A percentile compares a stretch with the other conserved stretches of the same genome.
phyloP scores from a whole-genome alignment of 225 moss, liverwort and hornwort genomes.

The Thuidium tamariscinum region DNA sequence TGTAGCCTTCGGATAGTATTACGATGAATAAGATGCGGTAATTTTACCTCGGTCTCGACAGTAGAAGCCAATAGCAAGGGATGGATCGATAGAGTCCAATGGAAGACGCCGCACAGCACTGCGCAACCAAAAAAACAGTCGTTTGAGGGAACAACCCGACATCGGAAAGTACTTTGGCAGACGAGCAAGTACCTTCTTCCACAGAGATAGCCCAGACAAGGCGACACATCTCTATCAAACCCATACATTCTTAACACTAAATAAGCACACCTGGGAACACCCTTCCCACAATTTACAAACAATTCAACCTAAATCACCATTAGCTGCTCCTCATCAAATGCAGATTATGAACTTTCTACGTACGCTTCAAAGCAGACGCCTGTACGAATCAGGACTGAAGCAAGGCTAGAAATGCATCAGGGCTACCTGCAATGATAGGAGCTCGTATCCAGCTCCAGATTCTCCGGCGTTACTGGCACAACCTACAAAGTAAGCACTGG shows the following conservation, averaged over 20 bases:
- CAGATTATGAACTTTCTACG: background rate
- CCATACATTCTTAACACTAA: background rate
- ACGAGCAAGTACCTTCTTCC: background rate
- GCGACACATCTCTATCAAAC: background rate
- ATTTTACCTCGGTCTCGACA: slow-evolving; percentile 65
- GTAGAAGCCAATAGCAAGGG: slow-evolving; percentile 94
- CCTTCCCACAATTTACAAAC: background rate
- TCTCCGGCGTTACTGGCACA: slow-evolving; percentile 50
- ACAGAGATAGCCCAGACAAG: background rate
- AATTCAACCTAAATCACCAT: background rate
- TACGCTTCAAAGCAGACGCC: background rate
- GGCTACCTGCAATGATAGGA: slow-evolving; percentile 94
- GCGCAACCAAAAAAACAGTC: background rate
- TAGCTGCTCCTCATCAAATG: background rate
- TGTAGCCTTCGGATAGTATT: background rate
- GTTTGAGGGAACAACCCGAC: background rate
- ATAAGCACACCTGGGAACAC: background rate
- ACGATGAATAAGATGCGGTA: background rate
- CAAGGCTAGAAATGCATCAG: background rate
- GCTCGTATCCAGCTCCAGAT: slow-evolving; percentile 66
- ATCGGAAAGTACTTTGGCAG: background rate
- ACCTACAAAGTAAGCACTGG: slow-evolving; percentile 30
- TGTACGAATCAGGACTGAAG: background rate
- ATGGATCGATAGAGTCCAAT: slow-evolving; percentile 86
- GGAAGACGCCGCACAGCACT: slow-evolving; percentile 86